Conservation (phyloP, 2,329 filamentous ascomycete species). For the Dryadomyces quercus-mongolicae region DNA sequence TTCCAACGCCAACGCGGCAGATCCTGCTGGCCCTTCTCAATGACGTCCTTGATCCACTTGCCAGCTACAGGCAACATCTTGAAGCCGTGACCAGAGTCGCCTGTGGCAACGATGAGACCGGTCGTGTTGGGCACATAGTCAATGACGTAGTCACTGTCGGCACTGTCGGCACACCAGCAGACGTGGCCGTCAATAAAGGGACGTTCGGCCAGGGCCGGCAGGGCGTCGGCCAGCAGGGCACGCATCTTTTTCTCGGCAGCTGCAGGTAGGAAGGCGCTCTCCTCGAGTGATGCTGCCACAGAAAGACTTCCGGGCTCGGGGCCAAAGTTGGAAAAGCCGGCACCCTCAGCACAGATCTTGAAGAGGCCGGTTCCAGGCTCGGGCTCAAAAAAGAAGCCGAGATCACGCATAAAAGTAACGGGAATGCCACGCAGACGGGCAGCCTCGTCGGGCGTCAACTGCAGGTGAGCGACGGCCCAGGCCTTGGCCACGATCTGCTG, state of each 20-base stretch:
- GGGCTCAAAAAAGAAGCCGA: slow-evolving; percentile 55
- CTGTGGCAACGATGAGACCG: slow-evolving; percentile 37
- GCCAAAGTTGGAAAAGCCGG: slow-evolving; percentile 33
- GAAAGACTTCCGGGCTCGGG: slow-evolving; percentile 11
- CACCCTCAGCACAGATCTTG: slow-evolving; percentile 48
- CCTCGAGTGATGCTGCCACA: slow-evolving; percentile 26
- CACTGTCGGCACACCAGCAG: slow-evolving; percentile 54
- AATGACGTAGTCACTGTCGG: slow-evolving; percentile 47
- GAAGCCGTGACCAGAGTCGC: slow-evolving; percentile 50
- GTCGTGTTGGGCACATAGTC: slow-evolving; percentile 41
- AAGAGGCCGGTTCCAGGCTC: slow-evolving; percentile 44
- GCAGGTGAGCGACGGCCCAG: slow-evolving; percentile 48
- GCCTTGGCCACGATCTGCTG: slow-evolving; percentile 39
- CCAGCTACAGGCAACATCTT: slow-evolving; percentile 52
- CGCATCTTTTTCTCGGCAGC: slow-evolving; percentile 41
- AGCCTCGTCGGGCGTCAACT: slow-evolving; percentile 41
- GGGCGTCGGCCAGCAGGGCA: slow-evolving; percentile 34
- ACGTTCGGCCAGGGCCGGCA: slow-evolving; percentile 39
- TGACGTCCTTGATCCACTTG: slow-evolving; percentile 35
- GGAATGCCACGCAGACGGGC: slow-evolving; percentile 43
- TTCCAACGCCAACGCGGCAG: slow-evolving; percentile 41
- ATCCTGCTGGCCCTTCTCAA: slow-evolving; percentile 30
- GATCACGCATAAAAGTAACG: slow-evolving; percentile 46
- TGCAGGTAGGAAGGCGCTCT: slow-evolving; percentile 36
- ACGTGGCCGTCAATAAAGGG: slow-evolving; percentile 43